These are phyloP conservation scores for Choricystis sp. DNA, from an alignment of 139 green algal genomes.

Conservation along the genomic window DNA sequence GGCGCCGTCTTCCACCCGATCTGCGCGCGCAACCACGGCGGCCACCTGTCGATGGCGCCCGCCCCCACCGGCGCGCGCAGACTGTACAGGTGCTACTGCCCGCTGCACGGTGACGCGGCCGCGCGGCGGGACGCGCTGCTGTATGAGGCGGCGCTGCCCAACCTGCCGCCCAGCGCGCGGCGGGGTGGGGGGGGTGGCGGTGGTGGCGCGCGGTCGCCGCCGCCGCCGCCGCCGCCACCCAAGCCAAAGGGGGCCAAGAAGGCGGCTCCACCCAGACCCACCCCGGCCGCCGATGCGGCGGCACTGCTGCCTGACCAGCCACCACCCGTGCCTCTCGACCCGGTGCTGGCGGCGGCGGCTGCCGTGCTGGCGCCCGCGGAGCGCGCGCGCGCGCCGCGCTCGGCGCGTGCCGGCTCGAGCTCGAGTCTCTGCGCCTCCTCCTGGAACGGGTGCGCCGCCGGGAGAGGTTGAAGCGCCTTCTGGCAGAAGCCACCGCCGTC, in stretches of 20 bases:
- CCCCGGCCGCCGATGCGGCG: neutral
- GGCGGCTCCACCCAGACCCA: neutral
- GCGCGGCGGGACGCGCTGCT: neutral
- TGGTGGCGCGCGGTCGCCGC: neutral
- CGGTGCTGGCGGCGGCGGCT: neutral
- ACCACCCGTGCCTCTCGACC: neutral
- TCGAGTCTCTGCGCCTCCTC: conserved; percentile 33
- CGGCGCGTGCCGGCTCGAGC: conserved; percentile 14
- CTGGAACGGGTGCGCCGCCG: conserved; percentile 21
- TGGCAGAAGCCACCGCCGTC: neutral
- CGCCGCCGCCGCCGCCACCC: neutral
- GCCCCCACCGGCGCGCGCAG: neutral
- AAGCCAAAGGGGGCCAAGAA: neutral
- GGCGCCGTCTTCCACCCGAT: conserved; percentile 53
- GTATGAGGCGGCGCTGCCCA: neutral
- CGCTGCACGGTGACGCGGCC: neutral
- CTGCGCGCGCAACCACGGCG: conserved; percentile 50
- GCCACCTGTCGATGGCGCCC: conserved; percentile 34
- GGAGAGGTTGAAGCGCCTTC: conserved; percentile 27
- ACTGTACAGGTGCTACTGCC: neutral
- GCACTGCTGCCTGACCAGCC: neutral
- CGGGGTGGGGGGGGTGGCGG: neutral
- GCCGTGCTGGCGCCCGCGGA: conserved; percentile 15
- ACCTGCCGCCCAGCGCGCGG: neutral
- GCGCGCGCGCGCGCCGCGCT: conserved; percentile 12